Conservation (phyloP, 805 yeast genomes). For the Isabelozyma heimii region DNA sequence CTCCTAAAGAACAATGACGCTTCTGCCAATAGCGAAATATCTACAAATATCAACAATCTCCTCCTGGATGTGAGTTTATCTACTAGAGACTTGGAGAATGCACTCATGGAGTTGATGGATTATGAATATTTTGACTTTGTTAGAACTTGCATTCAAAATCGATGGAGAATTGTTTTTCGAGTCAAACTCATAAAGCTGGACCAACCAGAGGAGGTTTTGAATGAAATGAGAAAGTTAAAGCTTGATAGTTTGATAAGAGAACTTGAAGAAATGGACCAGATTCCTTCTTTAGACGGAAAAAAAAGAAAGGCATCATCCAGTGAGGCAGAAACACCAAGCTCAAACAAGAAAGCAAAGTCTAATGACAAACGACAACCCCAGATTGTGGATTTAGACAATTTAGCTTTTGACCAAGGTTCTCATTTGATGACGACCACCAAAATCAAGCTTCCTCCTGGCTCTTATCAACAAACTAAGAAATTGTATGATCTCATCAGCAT, state of each 20-base stretch:
- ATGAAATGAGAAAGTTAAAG: conserved; percentile 45
- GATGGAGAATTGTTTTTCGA: conserved; percentile 54
- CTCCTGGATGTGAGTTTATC: conserved; percentile 37
- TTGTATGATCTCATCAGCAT: conserved; percentile 85
- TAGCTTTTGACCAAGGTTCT: conserved; percentile 71
- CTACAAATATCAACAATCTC: conserved; percentile 37
- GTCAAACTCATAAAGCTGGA: conserved; percentile 23
- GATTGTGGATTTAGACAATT: conserved; percentile 59
- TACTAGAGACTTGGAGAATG: conserved; percentile 48
- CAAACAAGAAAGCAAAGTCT: conserved; percentile 6
- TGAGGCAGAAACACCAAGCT: background rate
- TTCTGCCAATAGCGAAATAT: conserved; percentile 30
- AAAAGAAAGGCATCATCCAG: conserved; percentile 18
- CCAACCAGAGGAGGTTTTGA: conserved; percentile 31
- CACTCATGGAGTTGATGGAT: conserved; percentile 52
- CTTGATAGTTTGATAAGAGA: conserved; percentile 42
- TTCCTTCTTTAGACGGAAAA: conserved; percentile 3
- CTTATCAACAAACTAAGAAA: conserved; percentile 70
- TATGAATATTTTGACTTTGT: conserved; percentile 51
- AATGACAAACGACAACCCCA: conserved; percentile 38
- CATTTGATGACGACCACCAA: conserved; percentile 64
- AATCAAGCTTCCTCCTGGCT: conserved; percentile 77
- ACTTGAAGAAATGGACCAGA: conserved; percentile 19
- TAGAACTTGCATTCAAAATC: conserved; percentile 47
- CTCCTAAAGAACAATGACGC: conserved; percentile 35